Conservation (phyloP, 2,329 filamentous ascomycete genomes). For the Penicillium sclerotigenum region DNA sequence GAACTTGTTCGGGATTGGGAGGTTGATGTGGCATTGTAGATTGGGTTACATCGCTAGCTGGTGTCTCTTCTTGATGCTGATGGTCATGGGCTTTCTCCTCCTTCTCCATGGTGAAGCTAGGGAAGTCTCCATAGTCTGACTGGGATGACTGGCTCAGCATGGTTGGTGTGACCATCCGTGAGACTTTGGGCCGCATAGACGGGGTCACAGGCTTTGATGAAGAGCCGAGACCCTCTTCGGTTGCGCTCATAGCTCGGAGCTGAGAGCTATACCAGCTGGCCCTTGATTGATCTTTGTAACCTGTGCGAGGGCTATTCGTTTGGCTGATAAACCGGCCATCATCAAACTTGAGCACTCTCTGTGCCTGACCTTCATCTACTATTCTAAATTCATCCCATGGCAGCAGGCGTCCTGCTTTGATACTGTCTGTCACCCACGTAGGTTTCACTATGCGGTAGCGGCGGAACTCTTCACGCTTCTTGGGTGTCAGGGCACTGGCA, state of each 20-base stretch:
- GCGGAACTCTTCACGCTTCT: slow-evolving; percentile 85
- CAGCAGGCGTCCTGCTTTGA: slow-evolving; percentile 73
- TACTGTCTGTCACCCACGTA: slow-evolving; percentile 88
- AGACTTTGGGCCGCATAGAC: slow-evolving; percentile 14
- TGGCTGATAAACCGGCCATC: slow-evolving; percentile 66
- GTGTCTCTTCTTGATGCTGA: not conserved
- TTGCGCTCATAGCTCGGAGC: slow-evolving; percentile 47
- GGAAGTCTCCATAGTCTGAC: slow-evolving; percentile 44
- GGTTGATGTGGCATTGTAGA: not conserved
- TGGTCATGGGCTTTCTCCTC: not conserved
- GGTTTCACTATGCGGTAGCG: slow-evolving; percentile 91
- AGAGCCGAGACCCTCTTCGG: slow-evolving; percentile 20
- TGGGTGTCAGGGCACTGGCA: slow-evolving; percentile 82
- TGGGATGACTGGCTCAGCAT: slow-evolving; percentile 34
- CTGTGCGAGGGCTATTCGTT: slow-evolving; percentile 55
- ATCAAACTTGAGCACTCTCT: slow-evolving; percentile 69
- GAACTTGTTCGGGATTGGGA: not conserved
- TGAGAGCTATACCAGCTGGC: slow-evolving; percentile 79
- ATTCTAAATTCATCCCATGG: slow-evolving; percentile 85
- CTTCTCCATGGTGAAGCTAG: slow-evolving; percentile 25
- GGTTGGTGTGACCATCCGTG: slow-evolving; percentile 21
- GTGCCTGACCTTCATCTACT: slow-evolving; percentile 76
- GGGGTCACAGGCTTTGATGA: not conserved
- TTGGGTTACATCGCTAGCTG: not conserved
- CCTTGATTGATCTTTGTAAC: slow-evolving; percentile 79